A percentile compares a stretch with the other conserved stretches of the same genome.
Conservation (phyloP, 192 early-diverging fungal species). For the Jimgerdemannia lactiflua region DNA sequence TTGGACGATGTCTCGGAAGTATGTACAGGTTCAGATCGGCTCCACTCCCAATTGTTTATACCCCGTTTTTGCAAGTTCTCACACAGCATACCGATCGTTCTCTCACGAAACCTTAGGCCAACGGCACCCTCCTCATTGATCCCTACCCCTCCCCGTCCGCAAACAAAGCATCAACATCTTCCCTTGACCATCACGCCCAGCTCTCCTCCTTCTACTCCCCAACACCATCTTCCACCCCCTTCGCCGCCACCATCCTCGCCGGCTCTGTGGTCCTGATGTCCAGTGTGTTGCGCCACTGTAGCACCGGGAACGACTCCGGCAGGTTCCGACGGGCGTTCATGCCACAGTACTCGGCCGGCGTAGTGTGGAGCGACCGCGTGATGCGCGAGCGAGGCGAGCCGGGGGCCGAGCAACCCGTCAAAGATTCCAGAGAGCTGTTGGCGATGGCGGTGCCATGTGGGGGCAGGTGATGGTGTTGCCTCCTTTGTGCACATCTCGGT, state of each 20-base stretch:
- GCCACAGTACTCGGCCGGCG: slow-evolving; percentile 22
- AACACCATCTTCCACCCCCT: neutral
- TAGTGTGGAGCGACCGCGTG: neutral
- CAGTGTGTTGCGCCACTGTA: slow-evolving; percentile 19
- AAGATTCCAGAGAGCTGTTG: neutral
- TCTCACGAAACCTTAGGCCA: neutral
- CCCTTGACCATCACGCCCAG: neutral
- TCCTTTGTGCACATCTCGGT: neutral
- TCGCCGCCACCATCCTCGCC: slow-evolving; percentile 10
- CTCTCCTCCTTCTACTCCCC: neutral
- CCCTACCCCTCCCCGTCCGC: slow-evolving; percentile 12
- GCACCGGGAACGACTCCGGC: slow-evolving; percentile 23
- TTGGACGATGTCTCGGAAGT: slow-evolving; percentile 24
- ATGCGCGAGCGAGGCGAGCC: neutral
- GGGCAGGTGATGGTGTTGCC: neutral
- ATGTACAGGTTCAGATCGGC: neutral
- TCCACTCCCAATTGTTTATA: neutral
- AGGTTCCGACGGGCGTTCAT: slow-evolving; percentile 31
- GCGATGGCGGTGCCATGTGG: neutral
- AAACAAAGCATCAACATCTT: neutral
- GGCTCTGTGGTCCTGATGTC: slow-evolving; percentile 31
- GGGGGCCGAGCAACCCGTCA: neutral
- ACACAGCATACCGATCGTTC: neutral
- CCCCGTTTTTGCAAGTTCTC: neutral
- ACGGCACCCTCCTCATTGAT: slow-evolving; percentile 1